A percentile compares a stretch with the other conserved stretches of the same genome.
These are phyloP conservation scores for Castanea crenata DNA, from an alignment of 306 rosid species.

Conservation along the genomic window DNA sequence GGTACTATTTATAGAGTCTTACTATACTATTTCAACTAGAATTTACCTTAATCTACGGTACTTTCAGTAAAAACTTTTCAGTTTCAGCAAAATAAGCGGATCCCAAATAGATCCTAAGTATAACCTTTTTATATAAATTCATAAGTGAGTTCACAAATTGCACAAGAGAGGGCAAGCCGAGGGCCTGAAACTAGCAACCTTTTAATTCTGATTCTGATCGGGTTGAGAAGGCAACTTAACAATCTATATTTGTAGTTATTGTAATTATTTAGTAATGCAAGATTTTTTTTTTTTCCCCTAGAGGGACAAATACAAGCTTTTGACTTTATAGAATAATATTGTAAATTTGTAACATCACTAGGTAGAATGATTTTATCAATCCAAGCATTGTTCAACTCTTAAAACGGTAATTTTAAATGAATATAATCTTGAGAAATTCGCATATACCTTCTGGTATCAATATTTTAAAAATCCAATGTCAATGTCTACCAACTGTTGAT, in stretches of 20 bases:
- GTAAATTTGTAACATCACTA: not conserved
- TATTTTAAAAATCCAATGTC: constrained; percentile 11
- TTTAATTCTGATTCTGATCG: not conserved
- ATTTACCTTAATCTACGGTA: too few relatives aligned
- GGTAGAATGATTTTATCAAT: constrained; percentile 12
- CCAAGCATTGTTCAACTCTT: not conserved
- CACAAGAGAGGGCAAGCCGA: not conserved
- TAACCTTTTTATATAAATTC: too few relatives aligned
- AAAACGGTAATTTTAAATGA: not conserved
- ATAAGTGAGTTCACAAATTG: not conserved
- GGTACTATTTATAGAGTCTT: too few relatives aligned
- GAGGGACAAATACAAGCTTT: not conserved
- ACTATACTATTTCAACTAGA: too few relatives aligned
- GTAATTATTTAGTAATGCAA: not conserved
- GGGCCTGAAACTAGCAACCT: not conserved
- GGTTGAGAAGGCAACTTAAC: not conserved
- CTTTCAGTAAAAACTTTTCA: too few relatives aligned
- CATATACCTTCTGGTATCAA: not conserved
- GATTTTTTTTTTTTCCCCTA: not conserved
- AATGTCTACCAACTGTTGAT: constrained; percentile 6
- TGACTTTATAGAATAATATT: not conserved
- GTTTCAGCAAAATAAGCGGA: too few relatives aligned
- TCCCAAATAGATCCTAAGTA: too few relatives aligned
- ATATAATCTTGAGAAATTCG: not conserved
- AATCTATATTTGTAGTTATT: not conserved